phyloP scores from a whole-genome alignment of 768 basidiomycete species.

The Podaxis sp. region DNA sequence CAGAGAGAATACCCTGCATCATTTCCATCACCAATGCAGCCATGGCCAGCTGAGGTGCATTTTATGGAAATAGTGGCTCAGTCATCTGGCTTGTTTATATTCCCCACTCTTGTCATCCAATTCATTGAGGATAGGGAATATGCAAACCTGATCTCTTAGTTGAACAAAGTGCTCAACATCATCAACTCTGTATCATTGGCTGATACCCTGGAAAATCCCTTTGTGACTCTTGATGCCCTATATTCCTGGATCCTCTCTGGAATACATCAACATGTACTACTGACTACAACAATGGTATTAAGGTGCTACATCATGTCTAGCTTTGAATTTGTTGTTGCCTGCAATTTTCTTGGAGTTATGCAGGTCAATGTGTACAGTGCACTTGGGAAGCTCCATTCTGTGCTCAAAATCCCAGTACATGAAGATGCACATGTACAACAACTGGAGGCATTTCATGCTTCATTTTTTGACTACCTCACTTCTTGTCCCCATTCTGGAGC shows the following conservation, averaged over 20 bases:
- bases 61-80: constrained; percentile 18
- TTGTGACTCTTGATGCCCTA: constrained; percentile 10
- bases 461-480: neutral
- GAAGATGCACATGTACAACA: no score
- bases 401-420: no score
- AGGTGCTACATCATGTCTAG: no score
- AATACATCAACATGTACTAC: neutral
- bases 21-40: neutral
- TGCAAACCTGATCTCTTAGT: neutral
- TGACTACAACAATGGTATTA: neutral
- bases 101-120: constrained; percentile 21
- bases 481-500: no score
- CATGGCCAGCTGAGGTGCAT: constrained; percentile 21
- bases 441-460: no score
- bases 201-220: neutral
- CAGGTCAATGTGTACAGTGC: no score
- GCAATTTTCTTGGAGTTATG: no score
- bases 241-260: constrained; percentile 4
- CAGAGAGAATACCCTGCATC: no score
- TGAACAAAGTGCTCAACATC: constrained; percentile 5
- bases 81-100: constrained; percentile 27
- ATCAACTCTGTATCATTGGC: neutral
- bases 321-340: no score
- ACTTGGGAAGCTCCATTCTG: no score
- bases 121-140: constrained; percentile 17